Conservation (phyloP, 2,329 filamentous ascomycete genomes). For the Graphium sp. region DNA sequence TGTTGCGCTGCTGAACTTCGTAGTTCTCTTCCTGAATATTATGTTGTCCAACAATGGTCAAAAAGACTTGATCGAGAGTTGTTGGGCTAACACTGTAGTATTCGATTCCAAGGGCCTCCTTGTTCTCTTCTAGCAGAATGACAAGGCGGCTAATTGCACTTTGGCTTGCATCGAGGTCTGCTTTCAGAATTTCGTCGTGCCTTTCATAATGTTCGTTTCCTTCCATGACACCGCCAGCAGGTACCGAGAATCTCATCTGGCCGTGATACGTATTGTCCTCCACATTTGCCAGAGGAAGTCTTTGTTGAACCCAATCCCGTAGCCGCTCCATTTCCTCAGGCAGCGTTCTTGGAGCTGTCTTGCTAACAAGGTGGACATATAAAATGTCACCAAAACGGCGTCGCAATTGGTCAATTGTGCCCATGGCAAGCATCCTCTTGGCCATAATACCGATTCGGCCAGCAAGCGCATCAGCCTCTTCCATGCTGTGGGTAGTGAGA, state of each 20-base stretch:
- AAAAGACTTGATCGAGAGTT: conserved; percentile 79
- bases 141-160: conserved; percentile 54
- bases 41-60: conserved; percentile 68
- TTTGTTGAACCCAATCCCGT: conserved; percentile 43
- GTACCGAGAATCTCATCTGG: conserved; percentile 71
- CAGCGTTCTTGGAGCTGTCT: conserved; percentile 55
- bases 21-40: conserved; percentile 61
- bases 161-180: conserved; percentile 13
- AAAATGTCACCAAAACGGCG: conserved; percentile 61
- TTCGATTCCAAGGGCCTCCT: conserved; percentile 52
- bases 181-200: conserved; percentile 9
- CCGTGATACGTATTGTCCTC: conserved; percentile 69
- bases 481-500: conserved; percentile 88
- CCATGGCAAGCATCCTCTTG: conserved; percentile 68
- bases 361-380: conserved; percentile 67
- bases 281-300: conserved; percentile 48
- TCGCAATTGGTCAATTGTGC: conserved; percentile 56
- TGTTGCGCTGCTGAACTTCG: too few relatives aligned
- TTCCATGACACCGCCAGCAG: conserved; percentile 18
- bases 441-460: conserved; percentile 76
- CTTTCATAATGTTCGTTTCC: conserved; percentile 6
- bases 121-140: conserved; percentile 54
- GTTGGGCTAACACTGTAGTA: conserved; percentile 81
- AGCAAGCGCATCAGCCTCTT: conserved; percentile 82
- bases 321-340: conserved; percentile 51